Evolutionary conservation across 2,329 filamentous ascomycete species (phyloP), one percentile per base, ranked within the genome.

Genomic region (Penicillium decumbens): DNA sequence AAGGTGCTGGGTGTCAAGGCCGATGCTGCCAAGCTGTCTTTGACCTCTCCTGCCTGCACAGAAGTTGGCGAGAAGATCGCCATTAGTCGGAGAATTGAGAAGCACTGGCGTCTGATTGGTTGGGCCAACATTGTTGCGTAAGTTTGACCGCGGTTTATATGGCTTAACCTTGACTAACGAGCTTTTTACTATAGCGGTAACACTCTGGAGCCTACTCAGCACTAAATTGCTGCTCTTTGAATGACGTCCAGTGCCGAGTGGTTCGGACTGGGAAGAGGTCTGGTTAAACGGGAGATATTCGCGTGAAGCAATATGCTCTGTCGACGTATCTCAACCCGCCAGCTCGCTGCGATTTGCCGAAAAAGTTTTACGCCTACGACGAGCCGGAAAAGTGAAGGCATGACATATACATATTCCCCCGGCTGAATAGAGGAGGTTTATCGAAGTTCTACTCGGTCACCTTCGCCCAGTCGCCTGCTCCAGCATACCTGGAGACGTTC

Each of bases 11-110:
- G 89, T 65, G 95, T 97, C 69, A 96, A 93, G 82, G 91, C 92
- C 67, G 93, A 98, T 81, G 92, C 91, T 50, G 93, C 93, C 50
- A 96, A 96, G 79, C 81, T 98, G 60, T 86, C 89, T 52, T 79
- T 98, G 63, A 97, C 91, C 54, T 92, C 84, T 69, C 91, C 91
- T 39, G 93, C 93, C 50, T 98, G 93, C 79, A 98, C 93, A 43
- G 92, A 95, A 71, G 86, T 96, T 67, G 91, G 91, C 59, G 92
- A 98, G 80, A 97, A 98, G 86, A 91, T 98, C 66, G 93, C 93
- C 37, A 80, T 98, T 67, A 90, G 85, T 71, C 82, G 93, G 76
- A 88, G 93, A 84, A 96, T 97, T 66, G 93, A 98, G 76, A 97
- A 97, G 83, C 92, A 96, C 76, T 97, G 92, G 92, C 88, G 90